A percentile compares a stretch with the other conserved stretches of the same genome.
Conservation (phyloP, 352 stramenopile genomes). For the Pythium scleroteichum region DNA sequence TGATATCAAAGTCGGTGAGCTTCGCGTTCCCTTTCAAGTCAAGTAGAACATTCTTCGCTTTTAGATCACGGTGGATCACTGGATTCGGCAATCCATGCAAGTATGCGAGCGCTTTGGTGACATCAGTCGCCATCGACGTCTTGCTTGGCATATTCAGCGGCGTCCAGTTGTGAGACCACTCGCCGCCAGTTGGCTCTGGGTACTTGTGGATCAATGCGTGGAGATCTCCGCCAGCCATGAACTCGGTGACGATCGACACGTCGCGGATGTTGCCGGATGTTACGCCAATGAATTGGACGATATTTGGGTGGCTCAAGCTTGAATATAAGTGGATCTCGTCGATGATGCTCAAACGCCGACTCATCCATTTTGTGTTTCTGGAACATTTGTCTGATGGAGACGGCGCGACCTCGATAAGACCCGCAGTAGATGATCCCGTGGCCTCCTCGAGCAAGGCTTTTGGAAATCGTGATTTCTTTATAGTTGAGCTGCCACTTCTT, state of each 20-base stretch:
- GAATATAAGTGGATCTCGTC: slow-evolving; percentile 34
- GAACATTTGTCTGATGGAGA: no score
- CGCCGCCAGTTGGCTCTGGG: not conserved
- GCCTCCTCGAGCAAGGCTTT: no score
- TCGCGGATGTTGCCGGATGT: slow-evolving; percentile 27
- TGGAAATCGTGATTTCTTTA: no score
- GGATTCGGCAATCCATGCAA: slow-evolving; percentile 21
- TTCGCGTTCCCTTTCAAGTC: not conserved
- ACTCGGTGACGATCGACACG: slow-evolving; percentile 30
- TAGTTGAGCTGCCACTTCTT: no score
- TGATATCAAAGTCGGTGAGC: slow-evolving; percentile 20
- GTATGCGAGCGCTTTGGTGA: slow-evolving; percentile 20
- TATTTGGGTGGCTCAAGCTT: slow-evolving; percentile 32
- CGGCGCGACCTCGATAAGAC: no score
- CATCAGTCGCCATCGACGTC: slow-evolving; percentile 10
- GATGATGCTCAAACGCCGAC: no score
- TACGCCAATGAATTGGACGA: slow-evolving; percentile 34
- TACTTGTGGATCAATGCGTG: slow-evolving; percentile 13
- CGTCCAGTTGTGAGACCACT: not conserved
- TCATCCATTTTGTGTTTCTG: no score
- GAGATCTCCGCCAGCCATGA: slow-evolving; percentile 28
- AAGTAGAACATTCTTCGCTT: slow-evolving; percentile 19
- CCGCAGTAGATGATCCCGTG: no score
- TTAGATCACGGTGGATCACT: slow-evolving; percentile 21
- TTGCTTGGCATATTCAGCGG: not conserved